Evolutionary conservation across 164 flowering plant species (phyloP), one percentile per base, ranked within the genome.

Genomic region (Platanus orientalis): DNA sequence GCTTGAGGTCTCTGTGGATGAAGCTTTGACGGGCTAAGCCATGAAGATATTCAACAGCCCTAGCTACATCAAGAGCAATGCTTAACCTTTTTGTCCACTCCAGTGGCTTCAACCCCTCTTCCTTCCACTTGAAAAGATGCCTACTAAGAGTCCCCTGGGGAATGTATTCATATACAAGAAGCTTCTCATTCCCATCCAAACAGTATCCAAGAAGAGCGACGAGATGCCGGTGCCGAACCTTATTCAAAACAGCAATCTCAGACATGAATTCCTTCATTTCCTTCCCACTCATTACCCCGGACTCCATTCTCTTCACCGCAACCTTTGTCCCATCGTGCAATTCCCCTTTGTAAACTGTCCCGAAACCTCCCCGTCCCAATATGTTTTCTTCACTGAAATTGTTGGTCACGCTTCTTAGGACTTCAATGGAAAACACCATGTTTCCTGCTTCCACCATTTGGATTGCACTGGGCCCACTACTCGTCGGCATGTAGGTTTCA

Each of bases 21-120:
- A n/a, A n/a, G n/a, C n/a, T n/a, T n/a, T n/a, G n/a, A n/a, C n/a
- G n/a, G n/a, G n/a, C n/a, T 58, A 87, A 76, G 53, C 81, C 73
- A 65, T 87, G 93, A 16, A 87, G 85, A 71, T 87, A 87, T 69
- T 87, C 93, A 19, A 87, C 93, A 9, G 87, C 94, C 63, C 94
- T 79, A 2, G 89, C 94, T 32, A 88, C n/a, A n/a, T n/a, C n/a
- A n/a, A n/a, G n/a, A n/a, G n/a, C n/a, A n/a, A n/a, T n/a, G n/a
- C n/a, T n/a, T n/a, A n/a, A n/a, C n/a, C n/a, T n/a, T n/a, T n/a
- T n/a, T n/a, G n/a, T n/a, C n/a, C n/a, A n/a, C n/a, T n/a, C n/a
- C n/a, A n/a, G n/a, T n/a, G n/a, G n/a, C n/a, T n/a, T n/a, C n/a
- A n/a, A n/a, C n/a, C n/a, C 87, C 74, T 85, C 90, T 44, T 78